phyloP scores from a whole-genome alignment of 768 basidiomycete species.

The Clitopilus passeckerianus region DNA sequence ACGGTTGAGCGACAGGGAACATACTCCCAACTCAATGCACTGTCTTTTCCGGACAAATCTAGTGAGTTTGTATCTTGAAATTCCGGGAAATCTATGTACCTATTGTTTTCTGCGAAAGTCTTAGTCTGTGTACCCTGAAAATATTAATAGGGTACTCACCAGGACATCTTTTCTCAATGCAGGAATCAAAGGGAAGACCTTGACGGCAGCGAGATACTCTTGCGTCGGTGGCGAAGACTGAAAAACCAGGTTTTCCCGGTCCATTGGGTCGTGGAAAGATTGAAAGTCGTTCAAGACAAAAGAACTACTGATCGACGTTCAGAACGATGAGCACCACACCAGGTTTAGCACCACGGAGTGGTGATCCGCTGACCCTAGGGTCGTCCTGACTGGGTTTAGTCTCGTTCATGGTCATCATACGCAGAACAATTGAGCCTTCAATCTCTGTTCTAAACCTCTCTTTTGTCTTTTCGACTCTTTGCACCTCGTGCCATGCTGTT shows the following conservation, averaged over 20 bases:
- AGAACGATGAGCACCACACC: conserved; percentile 1
- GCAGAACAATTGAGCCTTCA: conserved; percentile 1
- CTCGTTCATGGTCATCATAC: neutral
- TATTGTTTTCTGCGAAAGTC: conserved; percentile 36
- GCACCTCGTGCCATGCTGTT: conserved; percentile 8
- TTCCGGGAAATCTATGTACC: conserved; percentile 21
- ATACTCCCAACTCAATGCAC: conserved; percentile 77
- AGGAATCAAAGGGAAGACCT: conserved; percentile 80
- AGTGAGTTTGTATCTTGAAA: conserved; percentile 7
- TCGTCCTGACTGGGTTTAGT: neutral
- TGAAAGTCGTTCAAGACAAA: neutral
- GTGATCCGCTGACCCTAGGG: neutral
- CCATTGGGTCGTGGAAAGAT: conserved; percentile 21
- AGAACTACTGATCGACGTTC: neutral
- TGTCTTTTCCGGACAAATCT: conserved; percentile 38
- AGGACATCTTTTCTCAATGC: conserved; percentile 64
- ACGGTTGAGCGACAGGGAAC: conserved; percentile 21
- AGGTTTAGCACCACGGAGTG: neutral
- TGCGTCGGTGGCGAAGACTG: conserved; percentile 41
- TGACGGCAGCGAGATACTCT: conserved; percentile 55
- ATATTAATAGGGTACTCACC: conserved; percentile 34
- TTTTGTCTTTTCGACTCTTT: conserved; percentile 13
- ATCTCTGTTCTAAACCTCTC: neutral
- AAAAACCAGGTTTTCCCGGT: conserved; percentile 41
- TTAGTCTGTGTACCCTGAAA: conserved; percentile 12